phyloP scores from a whole-genome alignment of 176 grass and related monocot genomes.

The Elaeis guineensis region DNA sequence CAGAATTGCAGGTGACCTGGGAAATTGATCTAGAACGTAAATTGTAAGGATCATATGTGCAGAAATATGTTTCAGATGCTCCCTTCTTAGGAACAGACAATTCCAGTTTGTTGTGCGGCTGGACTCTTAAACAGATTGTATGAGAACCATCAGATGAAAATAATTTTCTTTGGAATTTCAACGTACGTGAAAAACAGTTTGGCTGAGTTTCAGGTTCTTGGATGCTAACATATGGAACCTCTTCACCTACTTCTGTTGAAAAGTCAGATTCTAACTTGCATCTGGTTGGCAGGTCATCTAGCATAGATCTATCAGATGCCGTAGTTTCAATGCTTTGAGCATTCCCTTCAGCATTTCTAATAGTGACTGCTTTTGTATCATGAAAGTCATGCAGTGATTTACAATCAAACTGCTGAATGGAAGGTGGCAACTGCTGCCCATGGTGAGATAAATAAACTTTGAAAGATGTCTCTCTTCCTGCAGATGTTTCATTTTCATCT shows the following conservation, averaged over 20 bases:
- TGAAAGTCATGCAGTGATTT: neutral
- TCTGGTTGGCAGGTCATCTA: constrained; percentile 46
- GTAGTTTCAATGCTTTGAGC: constrained; percentile 31
- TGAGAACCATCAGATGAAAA: constrained; percentile 55
- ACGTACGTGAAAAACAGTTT: constrained; percentile 71
- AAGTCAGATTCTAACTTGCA: constrained; percentile 24
- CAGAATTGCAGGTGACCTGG: constrained; percentile 71
- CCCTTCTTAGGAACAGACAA: constrained; percentile 62
- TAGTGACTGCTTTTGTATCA: constrained; percentile 31
- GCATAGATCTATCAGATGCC: constrained; percentile 58
- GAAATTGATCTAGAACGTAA: constrained; percentile 66
- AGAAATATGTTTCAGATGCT: constrained; percentile 78
- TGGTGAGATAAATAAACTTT: constrained; percentile 54
- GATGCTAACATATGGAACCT: constrained; percentile 39
- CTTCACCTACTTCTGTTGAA: constrained; percentile 54
- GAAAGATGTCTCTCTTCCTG: constrained; percentile 40
- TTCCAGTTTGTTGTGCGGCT: constrained; percentile 69
- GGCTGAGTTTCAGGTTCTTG: constrained; percentile 70
- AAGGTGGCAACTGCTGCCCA: constrained; percentile 42
- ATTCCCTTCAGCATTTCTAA: constrained; percentile 35
- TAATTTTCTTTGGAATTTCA: constrained; percentile 71
- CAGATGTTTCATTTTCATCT: constrained; percentile 38
- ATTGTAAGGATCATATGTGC: constrained; percentile 67
- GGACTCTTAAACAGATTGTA: constrained; percentile 70
- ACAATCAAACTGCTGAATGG: constrained; percentile 13